These are phyloP conservation scores for Spongispora temasekensis DNA, from an alignment of 1,284 basidiomycete genomes.

Conservation along the genomic window DNA sequence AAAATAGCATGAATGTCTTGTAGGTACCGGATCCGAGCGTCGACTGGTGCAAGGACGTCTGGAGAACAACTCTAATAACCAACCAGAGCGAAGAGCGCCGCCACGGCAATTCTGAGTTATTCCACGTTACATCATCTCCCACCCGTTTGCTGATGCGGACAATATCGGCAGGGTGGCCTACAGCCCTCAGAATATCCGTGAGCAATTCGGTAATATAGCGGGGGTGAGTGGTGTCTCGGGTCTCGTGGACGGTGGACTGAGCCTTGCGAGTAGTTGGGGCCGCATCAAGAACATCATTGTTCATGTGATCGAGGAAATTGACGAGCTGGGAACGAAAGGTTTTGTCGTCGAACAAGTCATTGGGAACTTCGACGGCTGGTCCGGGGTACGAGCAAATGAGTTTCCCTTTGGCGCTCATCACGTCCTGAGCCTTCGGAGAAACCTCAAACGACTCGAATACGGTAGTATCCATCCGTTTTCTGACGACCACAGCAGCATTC, in stretches of 20 bases:
- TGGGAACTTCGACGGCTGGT: background rate
- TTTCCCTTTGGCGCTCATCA: background rate
- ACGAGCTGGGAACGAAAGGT: background rate
- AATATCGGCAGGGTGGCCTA: background rate
- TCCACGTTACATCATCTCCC: background rate
- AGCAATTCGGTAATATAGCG: background rate
- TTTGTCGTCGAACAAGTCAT: background rate
- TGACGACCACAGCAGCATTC: background rate
- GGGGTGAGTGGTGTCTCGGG: background rate
- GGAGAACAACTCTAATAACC: background rate
- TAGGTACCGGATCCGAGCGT: background rate
- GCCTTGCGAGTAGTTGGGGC: background rate
- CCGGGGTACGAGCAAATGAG: background rate
- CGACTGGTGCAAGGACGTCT: background rate
- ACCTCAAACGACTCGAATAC: background rate
- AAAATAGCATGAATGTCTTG: background rate
- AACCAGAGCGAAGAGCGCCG: background rate
- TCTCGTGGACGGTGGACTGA: background rate
- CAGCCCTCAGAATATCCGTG: background rate
- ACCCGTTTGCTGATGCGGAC: conserved; percentile 1
- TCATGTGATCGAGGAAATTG: background rate
- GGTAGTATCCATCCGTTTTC: background rate
- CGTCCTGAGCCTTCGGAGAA: background rate
- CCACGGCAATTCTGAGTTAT: background rate
- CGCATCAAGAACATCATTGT: background rate